A percentile compares a stretch with the other conserved stretches of the same genome.
These are phyloP conservation scores for Gossypium schwendimanii DNA, from an alignment of 441 rosid genomes.

Conservation along the genomic window DNA sequence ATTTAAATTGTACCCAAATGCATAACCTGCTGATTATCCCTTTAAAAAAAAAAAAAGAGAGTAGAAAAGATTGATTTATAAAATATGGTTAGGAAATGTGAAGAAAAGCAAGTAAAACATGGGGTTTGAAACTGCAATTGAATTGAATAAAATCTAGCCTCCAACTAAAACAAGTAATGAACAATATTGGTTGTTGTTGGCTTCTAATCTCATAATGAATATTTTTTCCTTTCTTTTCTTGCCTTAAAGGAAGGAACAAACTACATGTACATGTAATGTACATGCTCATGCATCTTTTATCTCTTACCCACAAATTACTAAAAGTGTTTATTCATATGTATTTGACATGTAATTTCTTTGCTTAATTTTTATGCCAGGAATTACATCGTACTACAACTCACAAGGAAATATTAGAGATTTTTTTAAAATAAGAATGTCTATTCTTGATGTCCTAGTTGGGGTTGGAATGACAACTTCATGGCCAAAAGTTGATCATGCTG, in stretches of 20 bases:
- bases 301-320: neutral
- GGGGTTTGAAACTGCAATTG: neutral
- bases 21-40: neutral
- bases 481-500: constrained; percentile 78
- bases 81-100: neutral
- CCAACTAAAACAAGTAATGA: neutral
- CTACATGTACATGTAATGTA: neutral
- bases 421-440: constrained; percentile 49
- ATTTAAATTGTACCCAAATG: constrained; percentile 6
- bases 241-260: neutral
- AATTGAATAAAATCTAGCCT: neutral
- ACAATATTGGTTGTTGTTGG: neutral
- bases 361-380: constrained; percentile 44
- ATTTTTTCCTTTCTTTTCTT: neutral
- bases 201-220: neutral
- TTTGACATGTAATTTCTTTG: neutral
- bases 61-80: neutral
- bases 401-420: constrained; percentile 74
- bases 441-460: constrained; percentile 62
- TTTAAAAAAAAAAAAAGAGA: neutral
- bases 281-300: neutral
- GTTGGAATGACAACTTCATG: constrained; percentile 76
- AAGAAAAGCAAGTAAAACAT: neutral
- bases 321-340: neutral
- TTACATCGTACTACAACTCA: constrained; percentile 75